Percentiles rank a stretch among this genome's conserved stretches.
phyloP scores from a whole-genome alignment of 2,329 filamentous ascomycete genomes.

The Rhinocladiella similis region DNA sequence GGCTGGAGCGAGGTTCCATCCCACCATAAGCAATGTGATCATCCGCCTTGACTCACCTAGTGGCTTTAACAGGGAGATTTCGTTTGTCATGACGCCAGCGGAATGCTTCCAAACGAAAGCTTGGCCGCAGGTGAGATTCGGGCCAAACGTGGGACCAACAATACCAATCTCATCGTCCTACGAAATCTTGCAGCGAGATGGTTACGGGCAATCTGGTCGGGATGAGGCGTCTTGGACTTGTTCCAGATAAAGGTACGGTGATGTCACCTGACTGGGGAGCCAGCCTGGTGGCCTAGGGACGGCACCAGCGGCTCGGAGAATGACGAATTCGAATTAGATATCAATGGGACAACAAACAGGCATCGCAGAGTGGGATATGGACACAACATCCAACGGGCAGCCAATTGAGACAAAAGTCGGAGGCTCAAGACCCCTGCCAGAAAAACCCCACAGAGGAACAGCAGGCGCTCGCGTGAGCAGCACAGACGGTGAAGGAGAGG shows the following conservation, averaged over 20 bases:
- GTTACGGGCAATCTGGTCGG: too few relatives aligned
- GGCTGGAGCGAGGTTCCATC: neutral
- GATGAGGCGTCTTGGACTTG: neutral
- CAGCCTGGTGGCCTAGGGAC: neutral
- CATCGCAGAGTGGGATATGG: slow-evolving; percentile 21
- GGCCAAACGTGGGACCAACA: slow-evolving; percentile 1
- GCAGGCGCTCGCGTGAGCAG: slow-evolving; percentile 28
- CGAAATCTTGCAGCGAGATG: neutral
- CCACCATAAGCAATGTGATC: neutral
- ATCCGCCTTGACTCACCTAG: slow-evolving; percentile 38
- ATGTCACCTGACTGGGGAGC: slow-evolving; percentile 20
- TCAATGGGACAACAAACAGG: slow-evolving; percentile 9
- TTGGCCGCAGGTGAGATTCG: neutral
- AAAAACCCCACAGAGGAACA: slow-evolving; percentile 16
- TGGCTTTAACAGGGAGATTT: slow-evolving; percentile 46
- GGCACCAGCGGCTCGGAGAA: neutral
- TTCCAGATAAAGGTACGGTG: slow-evolving; percentile 3
- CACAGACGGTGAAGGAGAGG: neutral
- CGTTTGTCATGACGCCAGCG: slow-evolving; percentile 37
- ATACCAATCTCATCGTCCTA: neutral
- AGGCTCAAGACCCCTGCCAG: slow-evolving; percentile 2
- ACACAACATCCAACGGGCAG: slow-evolving; percentile 10
- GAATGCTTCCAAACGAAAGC: slow-evolving; percentile 27
- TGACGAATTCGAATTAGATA: slow-evolving; percentile 11
- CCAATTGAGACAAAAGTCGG: slow-evolving; percentile 15